Conservation (phyloP, 1,139 yeast species). For the Pichia sp. region DNA sequence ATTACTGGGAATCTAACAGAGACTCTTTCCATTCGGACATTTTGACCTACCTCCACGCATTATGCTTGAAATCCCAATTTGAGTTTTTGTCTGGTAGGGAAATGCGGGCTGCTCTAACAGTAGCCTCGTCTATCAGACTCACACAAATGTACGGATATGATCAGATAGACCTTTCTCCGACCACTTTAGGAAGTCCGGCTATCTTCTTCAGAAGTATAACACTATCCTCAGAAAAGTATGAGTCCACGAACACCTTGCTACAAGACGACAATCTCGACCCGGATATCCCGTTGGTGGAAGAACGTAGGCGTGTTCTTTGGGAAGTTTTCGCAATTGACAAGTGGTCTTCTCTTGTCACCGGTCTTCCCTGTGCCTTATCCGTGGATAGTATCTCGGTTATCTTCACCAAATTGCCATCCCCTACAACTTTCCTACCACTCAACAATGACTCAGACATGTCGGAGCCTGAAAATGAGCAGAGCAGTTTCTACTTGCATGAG, state of each 20-base stretch:
- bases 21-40: constrained; percentile 21
- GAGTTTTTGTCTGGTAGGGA: constrained; percentile 28
- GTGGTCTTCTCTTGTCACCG: constrained; percentile 32
- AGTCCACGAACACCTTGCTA: constrained; percentile 14
- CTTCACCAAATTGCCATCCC: constrained; percentile 30
- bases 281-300: constrained; percentile 28
- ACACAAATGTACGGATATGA: constrained; percentile 31
- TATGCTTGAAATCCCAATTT: constrained; percentile 25
- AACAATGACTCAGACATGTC: constrained; percentile 12
- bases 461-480: constrained; percentile 13
- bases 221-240: constrained; percentile 11
- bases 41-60: constrained; percentile 26
- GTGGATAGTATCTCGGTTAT: constrained; percentile 27
- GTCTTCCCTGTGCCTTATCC: constrained; percentile 30
- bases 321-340: constrained; percentile 29
- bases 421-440: constrained; percentile 28
- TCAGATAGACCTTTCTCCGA: constrained; percentile 29
- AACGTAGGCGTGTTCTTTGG: constrained; percentile 30
- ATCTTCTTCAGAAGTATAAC: constrained; percentile 20
- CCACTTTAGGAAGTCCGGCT: constrained; percentile 21
- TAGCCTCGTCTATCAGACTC: constrained; percentile 27
- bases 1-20: constrained; percentile 22
- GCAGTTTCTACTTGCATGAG: constrained; percentile 27
- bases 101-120: constrained; percentile 28
- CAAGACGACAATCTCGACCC: constrained; percentile 26